Evolutionary conservation across 768 basidiomycete genomes (phyloP).

Genomic region (Gymnopilus dilepis): DNA sequence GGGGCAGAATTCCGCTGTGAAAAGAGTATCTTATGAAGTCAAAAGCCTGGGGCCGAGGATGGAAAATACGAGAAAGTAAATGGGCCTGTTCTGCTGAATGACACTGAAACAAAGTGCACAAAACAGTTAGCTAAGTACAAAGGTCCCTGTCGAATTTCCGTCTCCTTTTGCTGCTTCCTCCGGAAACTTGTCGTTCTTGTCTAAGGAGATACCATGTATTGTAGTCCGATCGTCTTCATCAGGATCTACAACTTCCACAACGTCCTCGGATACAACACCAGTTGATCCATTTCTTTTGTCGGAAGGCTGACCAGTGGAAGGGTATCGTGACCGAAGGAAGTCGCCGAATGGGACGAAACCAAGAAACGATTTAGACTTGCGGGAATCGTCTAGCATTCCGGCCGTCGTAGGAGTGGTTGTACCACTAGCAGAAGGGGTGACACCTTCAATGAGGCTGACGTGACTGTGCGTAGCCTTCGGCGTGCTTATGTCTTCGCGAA

Average conservation of each 20-base stretch:
- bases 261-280: slow-evolving; percentile 15
- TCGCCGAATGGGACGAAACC: slow-evolving; percentile 67
- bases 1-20: no score
- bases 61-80: no score
- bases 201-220: slow-evolving; percentile 46
- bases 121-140: no score
- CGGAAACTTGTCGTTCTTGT: slow-evolving; percentile 24
- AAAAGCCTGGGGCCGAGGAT: no score
- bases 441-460: slow-evolving; percentile 32
- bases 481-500: slow-evolving; percentile 32
- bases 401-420: slow-evolving; percentile 59
- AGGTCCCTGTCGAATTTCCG: slow-evolving; percentile 6
- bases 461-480: slow-evolving; percentile 40
- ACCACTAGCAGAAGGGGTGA: slow-evolving; percentile 58
- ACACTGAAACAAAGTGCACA: no score
- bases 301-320: slow-evolving; percentile 46
- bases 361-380: slow-evolving; percentile 54
- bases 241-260: slow-evolving; percentile 19
- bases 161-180: slow-evolving; percentile 7
- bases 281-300: slow-evolving; percentile 25
- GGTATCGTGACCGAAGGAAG: slow-evolving; percentile 66
- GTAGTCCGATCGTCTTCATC: slow-evolving; percentile 51
- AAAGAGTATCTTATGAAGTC: no score
- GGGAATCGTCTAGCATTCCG: slow-evolving; percentile 39
- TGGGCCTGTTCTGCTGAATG: no score